phyloP scores from a whole-genome alignment of 163 green algal genomes.

The Scenedesmus sp. region DNA sequence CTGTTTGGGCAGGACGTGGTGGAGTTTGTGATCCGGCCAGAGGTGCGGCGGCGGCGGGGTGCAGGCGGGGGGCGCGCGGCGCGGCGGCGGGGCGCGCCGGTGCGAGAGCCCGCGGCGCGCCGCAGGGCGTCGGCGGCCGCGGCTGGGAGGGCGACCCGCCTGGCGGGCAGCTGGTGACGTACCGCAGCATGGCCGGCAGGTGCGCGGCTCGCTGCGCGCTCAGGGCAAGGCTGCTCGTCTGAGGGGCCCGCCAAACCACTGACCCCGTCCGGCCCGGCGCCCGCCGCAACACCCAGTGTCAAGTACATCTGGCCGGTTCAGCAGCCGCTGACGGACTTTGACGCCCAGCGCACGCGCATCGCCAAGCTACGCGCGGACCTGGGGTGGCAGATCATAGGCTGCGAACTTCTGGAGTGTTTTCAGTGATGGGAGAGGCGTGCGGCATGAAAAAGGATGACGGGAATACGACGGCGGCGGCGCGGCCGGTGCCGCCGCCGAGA shows the following conservation, averaged over 20 bases:
- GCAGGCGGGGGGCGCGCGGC: no score
- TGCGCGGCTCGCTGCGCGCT: background rate
- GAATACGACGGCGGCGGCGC: no score
- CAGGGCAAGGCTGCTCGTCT: background rate
- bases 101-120: no score
- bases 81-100: no score
- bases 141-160: slow-evolving; percentile 56
- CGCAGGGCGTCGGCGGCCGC: slow-evolving; percentile 52
- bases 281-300: slow-evolving; percentile 73
- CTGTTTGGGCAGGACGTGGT: slow-evolving; percentile 54
- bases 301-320: slow-evolving; percentile 83
- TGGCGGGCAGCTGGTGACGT: slow-evolving; percentile 65
- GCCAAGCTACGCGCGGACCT: slow-evolving; percentile 57
- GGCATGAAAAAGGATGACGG: no score
- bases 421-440: no score
- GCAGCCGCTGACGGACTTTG: slow-evolving; percentile 75
- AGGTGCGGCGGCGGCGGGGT: no score
- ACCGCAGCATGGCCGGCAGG: slow-evolving; percentile 69
- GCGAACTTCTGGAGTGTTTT: slow-evolving; percentile 81
- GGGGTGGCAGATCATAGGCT: slow-evolving; percentile 72
- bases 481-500: no score
- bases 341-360: slow-evolving; percentile 69
- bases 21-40: slow-evolving; percentile 63
- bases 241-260: no score
- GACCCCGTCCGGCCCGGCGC: no score